phyloP scores from a whole-genome alignment of 83 land plant genomes.

The Larix sibirica region DNA sequence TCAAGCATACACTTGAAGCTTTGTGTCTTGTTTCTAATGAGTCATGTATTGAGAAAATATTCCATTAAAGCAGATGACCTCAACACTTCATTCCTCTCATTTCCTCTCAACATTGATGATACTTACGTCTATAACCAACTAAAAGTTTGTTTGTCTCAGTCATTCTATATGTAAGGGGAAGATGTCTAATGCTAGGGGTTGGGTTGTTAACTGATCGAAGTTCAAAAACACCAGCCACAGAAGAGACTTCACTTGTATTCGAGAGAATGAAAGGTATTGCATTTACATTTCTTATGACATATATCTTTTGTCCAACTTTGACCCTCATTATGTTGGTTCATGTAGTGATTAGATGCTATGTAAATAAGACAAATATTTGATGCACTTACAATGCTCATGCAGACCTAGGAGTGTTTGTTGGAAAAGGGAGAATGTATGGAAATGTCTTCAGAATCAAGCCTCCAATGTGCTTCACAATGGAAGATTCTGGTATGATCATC shows the following conservation, averaged over 20 bases:
- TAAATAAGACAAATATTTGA: neutral
- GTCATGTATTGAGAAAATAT: neutral
- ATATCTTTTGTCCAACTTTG: neutral
- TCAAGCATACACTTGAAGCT: neutral
- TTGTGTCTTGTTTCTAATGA: neutral
- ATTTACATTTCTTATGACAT: neutral
- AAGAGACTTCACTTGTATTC: conserved; percentile 55
- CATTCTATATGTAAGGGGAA: conserved; percentile 82
- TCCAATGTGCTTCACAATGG: conserved; percentile 93
- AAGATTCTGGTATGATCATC: conserved; percentile 75
- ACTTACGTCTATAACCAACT: neutral
- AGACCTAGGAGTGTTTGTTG: conserved; percentile 85
- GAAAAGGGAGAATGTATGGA: conserved; percentile 90
- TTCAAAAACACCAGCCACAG: conserved; percentile 66
- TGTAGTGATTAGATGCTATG: neutral
- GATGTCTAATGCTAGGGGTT: conserved; percentile 82
- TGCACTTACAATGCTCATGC: neutral
- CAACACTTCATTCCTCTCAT: neutral
- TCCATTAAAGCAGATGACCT: neutral
- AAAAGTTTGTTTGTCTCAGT: conserved; percentile 28
- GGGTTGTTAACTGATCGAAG: conserved; percentile 73
- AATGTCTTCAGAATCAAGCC: conserved; percentile 99
- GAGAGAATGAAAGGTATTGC: conserved; percentile 72
- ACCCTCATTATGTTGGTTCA: neutral
- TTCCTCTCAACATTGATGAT: neutral